Conservation (phyloP, 2,329 filamentous ascomycete genomes). For the Pseudogymnoascus sp. region DNA sequence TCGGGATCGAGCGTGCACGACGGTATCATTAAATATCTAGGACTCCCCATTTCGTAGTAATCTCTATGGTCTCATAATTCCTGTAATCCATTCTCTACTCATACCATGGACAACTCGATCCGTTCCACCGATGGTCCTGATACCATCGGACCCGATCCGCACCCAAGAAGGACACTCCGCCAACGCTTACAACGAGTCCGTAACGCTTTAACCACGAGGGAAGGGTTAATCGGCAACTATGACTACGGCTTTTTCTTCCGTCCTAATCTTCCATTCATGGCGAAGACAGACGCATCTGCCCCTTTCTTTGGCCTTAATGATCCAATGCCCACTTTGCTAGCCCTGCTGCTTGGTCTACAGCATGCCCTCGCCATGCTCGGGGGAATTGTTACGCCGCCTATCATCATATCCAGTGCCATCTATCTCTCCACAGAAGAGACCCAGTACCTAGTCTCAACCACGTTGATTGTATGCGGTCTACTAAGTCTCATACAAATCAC, state of each 20-base stretch:
- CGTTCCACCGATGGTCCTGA: conserved; percentile 30
- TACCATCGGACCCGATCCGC: conserved; percentile 36
- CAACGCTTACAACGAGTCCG: conserved; percentile 34
- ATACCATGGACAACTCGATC: not conserved
- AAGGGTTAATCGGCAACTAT: conserved; percentile 77
- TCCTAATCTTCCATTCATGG: conserved; percentile 71
- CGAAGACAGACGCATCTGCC: conserved; percentile 46
- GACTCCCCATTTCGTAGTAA: not conserved
- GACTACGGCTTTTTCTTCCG: conserved; percentile 80
- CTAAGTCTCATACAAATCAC: conserved; percentile 61
- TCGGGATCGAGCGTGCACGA: not conserved
- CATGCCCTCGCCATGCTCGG: conserved; percentile 62
- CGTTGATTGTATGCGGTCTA: conserved; percentile 60
- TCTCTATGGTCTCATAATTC: not conserved
- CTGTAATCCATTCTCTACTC: not conserved
- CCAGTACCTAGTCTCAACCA: conserved; percentile 62
- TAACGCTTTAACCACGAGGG: conserved; percentile 43
- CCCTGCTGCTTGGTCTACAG: conserved; percentile 60
- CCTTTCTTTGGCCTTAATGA: conserved; percentile 67
- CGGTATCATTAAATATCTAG: not conserved
- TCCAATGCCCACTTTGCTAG: conserved; percentile 59
- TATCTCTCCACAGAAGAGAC: conserved; percentile 48
- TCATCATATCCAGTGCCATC: conserved; percentile 54
- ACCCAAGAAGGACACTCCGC: conserved; percentile 34
- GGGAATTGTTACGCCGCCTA: conserved; percentile 50